Evolutionary conservation across 768 basidiomycete genomes (phyloP).

Genomic region (Boletus subcaerulescens): DNA sequence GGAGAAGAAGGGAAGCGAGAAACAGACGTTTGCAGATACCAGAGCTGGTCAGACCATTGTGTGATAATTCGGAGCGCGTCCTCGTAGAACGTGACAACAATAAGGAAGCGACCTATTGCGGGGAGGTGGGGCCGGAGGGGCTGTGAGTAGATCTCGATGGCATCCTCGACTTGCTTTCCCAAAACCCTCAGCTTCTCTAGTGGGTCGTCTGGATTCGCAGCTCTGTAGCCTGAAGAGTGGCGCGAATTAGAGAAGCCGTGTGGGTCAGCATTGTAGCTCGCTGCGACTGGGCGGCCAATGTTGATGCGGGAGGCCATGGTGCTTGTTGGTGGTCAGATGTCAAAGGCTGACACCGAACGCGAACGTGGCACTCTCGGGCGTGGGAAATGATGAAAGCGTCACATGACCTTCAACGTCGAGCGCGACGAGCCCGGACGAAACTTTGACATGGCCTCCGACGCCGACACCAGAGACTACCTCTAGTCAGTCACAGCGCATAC

Average conservation of each 20-base stretch:
- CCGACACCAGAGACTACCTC: conserved; percentile 24
- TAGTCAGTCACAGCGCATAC: conserved; percentile 22
- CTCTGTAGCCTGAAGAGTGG: conserved; percentile 67
- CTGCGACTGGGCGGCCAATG: conserved; percentile 68
- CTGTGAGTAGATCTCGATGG: conserved; percentile 88
- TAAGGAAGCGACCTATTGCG: conserved; percentile 91
- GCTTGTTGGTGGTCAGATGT: conserved; percentile 4
- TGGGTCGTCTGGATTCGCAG: conserved; percentile 80
- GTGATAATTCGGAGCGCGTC: conserved; percentile 91
- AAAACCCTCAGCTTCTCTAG: conserved; percentile 71
- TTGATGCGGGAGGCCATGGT: conserved; percentile 79
- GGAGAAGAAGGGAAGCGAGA: background rate
- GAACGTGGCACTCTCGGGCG: conserved; percentile 27
- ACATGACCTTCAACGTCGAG: conserved; percentile 18
- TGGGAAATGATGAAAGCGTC: conserved; percentile 22
- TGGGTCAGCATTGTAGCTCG: conserved; percentile 65
- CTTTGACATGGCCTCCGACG: background rate
- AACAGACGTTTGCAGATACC: conserved; percentile 93
- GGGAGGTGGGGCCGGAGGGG: conserved; percentile 94
- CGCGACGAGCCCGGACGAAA: background rate
- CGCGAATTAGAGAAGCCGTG: conserved; percentile 77
- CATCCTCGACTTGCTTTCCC: conserved; percentile 82
- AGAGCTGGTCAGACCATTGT: conserved; percentile 96
- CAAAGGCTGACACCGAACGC: background rate
- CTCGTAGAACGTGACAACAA: conserved; percentile 97